phyloP scores from a whole-genome alignment of 805 yeast species.

The Saccharomycopsis amapae region DNA sequence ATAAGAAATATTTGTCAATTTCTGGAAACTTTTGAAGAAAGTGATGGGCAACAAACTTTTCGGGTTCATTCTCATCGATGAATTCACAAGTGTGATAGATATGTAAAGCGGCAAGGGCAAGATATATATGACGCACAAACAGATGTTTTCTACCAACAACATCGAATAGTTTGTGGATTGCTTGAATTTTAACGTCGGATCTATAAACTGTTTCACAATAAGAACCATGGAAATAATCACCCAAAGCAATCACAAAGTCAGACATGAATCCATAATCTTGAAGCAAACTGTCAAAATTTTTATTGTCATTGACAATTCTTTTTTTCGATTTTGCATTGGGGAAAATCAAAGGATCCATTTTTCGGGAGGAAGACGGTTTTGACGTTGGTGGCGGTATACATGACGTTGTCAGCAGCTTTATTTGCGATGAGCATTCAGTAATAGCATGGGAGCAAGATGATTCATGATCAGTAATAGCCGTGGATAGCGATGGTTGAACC shows the following conservation, averaged over 20 bases:
- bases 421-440: no score
- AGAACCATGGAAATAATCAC: slow-evolving; percentile 1
- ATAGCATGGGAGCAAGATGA: no score
- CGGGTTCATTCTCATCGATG: not conserved
- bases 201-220: not conserved
- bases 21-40: slow-evolving; percentile 5
- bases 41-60: not conserved
- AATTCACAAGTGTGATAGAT: slow-evolving; percentile 10
- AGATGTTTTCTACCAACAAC: slow-evolving; percentile 1
- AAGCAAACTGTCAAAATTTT: not conserved
- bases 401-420: no score
- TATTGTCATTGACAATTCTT: not conserved
- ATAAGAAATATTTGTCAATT: slow-evolving; percentile 9
- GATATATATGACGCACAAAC: slow-evolving; percentile 9
- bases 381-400: no score
- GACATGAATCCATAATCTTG: not conserved
- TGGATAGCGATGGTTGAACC: no score
- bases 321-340: no score
- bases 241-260: slow-evolving; percentile 8
- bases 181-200: not conserved
- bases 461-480: no score
- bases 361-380: no score
- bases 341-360: no score
- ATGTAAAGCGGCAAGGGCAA: slow-evolving; percentile 10
- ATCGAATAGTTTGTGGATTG: slow-evolving; percentile 3